These are phyloP conservation scores for Cymodocea nodosa DNA, from an alignment of 116 monocot genomes.

Conservation along the genomic window DNA sequence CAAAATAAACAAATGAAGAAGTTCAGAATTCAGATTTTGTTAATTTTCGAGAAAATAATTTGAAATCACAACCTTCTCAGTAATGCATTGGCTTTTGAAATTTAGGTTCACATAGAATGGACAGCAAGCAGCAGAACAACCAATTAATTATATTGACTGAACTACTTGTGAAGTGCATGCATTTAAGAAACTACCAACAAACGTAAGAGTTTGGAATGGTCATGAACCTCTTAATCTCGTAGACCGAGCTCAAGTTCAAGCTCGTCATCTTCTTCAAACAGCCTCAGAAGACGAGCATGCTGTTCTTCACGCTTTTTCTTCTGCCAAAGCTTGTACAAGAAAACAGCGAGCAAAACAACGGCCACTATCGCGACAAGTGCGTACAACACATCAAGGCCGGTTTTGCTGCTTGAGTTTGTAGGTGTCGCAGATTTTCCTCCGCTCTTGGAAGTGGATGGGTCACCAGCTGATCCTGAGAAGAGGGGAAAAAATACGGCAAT, in stretches of 20 bases:
- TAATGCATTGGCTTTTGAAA: too few relatives aligned
- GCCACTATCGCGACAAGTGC: slow-evolving; percentile 27
- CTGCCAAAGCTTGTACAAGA: slow-evolving; percentile 61
- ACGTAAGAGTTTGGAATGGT: not conserved
- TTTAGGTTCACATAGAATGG: too few relatives aligned
- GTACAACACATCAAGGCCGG: slow-evolving; percentile 24
- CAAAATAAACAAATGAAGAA: too few relatives aligned
- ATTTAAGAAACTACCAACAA: not conserved
- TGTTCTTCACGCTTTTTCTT: slow-evolving; percentile 76
- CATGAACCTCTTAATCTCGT: slow-evolving; percentile 29
- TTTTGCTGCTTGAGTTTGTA: slow-evolving; percentile 22
- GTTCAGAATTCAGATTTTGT: too few relatives aligned
- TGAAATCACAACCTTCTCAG: too few relatives aligned
- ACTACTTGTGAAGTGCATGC: not conserved
- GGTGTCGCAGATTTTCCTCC: slow-evolving; percentile 14
- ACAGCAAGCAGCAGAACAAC: too few relatives aligned
- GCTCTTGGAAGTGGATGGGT: slow-evolving; percentile 26
- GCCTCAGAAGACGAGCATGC: slow-evolving; percentile 55
- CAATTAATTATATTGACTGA: too few relatives aligned
- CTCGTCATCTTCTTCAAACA: slow-evolving; percentile 86
- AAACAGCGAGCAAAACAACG: slow-evolving; percentile 20
- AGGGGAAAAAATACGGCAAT: not conserved
- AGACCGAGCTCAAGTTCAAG: slow-evolving; percentile 76
- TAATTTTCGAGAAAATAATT: too few relatives aligned
- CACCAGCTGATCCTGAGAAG: slow-evolving; percentile 34